phyloP scores from a whole-genome alignment of 2,329 filamentous ascomycete genomes.

The Clonostachys sp. region DNA sequence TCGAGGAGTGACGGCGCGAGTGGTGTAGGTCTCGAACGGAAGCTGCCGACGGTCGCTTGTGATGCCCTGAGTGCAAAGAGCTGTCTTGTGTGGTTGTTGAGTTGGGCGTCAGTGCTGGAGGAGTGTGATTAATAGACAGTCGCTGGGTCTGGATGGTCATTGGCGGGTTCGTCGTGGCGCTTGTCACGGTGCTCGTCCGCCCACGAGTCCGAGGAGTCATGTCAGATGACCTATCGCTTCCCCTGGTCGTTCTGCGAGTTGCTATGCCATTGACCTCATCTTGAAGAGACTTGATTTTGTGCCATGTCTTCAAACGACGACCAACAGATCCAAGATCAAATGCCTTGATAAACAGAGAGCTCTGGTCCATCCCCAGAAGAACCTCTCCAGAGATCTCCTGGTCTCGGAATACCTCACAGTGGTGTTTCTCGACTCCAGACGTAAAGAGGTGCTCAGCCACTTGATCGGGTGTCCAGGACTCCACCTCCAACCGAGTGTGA shows the following conservation, averaged over 20 bases:
- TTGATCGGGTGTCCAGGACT: slow-evolving; percentile 72
- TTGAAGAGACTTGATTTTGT: slow-evolving; percentile 89
- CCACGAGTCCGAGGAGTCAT: slow-evolving; percentile 44
- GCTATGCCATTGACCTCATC: slow-evolving; percentile 67
- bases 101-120: slow-evolving; percentile 33
- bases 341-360: slow-evolving; percentile 90
- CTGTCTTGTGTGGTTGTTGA: slow-evolving; percentile 35
- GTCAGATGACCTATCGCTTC: slow-evolving; percentile 55
- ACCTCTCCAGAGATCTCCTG: slow-evolving; percentile 97
- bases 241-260: slow-evolving; percentile 48
- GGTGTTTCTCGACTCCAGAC: slow-evolving; percentile 77
- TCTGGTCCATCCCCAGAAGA: slow-evolving; percentile 89
- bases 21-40: slow-evolving; percentile 80
- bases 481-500: slow-evolving; percentile 70
- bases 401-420: slow-evolving; percentile 91
- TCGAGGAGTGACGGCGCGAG: slow-evolving; percentile 82
- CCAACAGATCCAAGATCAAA: slow-evolving; percentile 92
- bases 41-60: slow-evolving; percentile 69
- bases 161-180: slow-evolving; percentile 36
- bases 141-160: slow-evolving; percentile 42
- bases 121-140: slow-evolving; percentile 44
- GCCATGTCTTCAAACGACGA: slow-evolving; percentile 87
- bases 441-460: slow-evolving; percentile 89
- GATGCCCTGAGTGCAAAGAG: slow-evolving; percentile 39
- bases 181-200: slow-evolving; percentile 54